Evolutionary conservation across 148 eudicot species (phyloP).

Genomic region (Pouteria glomerata): DNA sequence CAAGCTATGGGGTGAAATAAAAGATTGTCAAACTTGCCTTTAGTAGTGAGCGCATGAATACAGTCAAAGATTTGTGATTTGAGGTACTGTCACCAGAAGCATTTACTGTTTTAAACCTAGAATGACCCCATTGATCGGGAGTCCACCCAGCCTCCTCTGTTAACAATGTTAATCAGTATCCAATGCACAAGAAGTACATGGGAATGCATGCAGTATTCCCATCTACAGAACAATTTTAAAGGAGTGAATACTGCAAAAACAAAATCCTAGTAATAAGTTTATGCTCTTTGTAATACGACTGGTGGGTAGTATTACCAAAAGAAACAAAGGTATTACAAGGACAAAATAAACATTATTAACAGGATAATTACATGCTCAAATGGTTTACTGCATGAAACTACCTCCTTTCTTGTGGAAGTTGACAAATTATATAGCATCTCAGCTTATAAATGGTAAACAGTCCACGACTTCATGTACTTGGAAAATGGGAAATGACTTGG

Average conservation of each 20-base stretch:
- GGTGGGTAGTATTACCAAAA: too few relatives aligned
- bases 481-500: not conserved
- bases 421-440: too few relatives aligned
- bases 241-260: not conserved
- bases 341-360: not conserved
- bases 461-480: not conserved
- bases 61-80: constrained; percentile 60
- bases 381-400: not conserved
- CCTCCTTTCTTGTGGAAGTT: too few relatives aligned
- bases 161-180: constrained; percentile 1
- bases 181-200: not conserved
- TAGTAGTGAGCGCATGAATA: constrained; percentile 77
- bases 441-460: too few relatives aligned
- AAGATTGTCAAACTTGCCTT: constrained; percentile 43
- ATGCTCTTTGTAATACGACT: too few relatives aligned
- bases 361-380: not conserved
- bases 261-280: too few relatives aligned
- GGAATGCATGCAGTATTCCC: not conserved
- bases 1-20: not conserved
- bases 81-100: constrained; percentile 53
- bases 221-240: not conserved
- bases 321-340: too few relatives aligned
- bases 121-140: constrained; percentile 92
- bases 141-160: constrained; percentile 97
- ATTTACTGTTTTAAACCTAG: constrained; percentile 50